Conservation (phyloP, 2,329 filamentous ascomycete species). For the Fusarium tjaetaba region DNA sequence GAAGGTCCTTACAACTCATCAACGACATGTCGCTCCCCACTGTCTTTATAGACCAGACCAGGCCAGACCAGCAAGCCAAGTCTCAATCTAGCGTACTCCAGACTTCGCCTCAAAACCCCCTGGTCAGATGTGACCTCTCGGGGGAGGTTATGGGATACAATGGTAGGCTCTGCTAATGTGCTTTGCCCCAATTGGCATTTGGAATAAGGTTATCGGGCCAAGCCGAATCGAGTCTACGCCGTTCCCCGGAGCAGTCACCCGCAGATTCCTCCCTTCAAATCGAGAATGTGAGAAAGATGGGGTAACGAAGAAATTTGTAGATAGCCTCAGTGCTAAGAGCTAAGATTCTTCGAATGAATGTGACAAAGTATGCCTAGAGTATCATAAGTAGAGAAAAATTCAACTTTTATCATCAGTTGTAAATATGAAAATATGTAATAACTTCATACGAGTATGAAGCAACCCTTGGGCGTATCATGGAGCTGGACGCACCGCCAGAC, state of each 20-base stretch:
- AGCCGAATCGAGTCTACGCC: conserved; percentile 28
- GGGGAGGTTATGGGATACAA: neutral
- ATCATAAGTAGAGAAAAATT: neutral
- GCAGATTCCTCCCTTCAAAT: conserved; percentile 13
- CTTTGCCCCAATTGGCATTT: conserved; percentile 31
- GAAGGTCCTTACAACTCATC: neutral
- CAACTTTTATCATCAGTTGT: neutral
- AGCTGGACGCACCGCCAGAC: neutral
- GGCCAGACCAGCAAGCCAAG: conserved; percentile 11
- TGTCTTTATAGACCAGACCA: neutral
- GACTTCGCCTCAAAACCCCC: conserved; percentile 13
- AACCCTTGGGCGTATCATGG: neutral
- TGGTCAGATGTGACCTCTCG: conserved; percentile 4
- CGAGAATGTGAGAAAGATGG: conserved; percentile 7
- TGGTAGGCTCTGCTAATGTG: conserved; percentile 1
- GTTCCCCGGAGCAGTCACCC: conserved; percentile 1
- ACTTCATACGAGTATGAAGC: neutral
- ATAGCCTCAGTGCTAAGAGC: neutral
- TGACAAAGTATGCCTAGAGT: neutral
- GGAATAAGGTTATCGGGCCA: conserved; percentile 38
- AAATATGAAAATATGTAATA: neutral
- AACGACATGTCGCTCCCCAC: neutral
- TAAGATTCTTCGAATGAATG: neutral
- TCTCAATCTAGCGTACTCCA: conserved; percentile 15
- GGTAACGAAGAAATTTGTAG: neutral